Evolutionary conservation across 306 rosid genomes (phyloP).

Genomic region (Acmispon strigosus): DNA sequence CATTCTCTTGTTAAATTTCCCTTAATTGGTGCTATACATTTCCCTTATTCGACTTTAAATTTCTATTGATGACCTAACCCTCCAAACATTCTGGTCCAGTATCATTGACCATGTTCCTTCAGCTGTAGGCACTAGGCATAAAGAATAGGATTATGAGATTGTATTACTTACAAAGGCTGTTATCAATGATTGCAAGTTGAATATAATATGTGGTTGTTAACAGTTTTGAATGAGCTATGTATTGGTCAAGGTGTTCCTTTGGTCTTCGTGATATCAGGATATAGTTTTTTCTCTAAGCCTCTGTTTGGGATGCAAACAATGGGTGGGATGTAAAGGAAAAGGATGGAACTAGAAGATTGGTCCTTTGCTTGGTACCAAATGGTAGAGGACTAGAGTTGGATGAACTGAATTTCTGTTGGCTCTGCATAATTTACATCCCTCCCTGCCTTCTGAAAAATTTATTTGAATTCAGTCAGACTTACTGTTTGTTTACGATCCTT

Average conservation of each 20-base stretch:
- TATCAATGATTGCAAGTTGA: neutral
- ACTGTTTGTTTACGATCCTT: constrained; percentile 15
- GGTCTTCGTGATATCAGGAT: constrained; percentile 1
- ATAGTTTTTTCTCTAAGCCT: neutral
- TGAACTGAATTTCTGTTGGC: neutral
- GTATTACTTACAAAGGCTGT: neutral
- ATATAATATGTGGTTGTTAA: neutral
- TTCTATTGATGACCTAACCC: neutral
- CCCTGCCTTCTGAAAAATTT: neutral
- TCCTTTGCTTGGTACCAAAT: neutral
- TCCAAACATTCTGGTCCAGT: neutral
- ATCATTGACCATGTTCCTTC: neutral
- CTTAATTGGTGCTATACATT: neutral
- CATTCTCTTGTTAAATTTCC: neutral
- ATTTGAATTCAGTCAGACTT: constrained; percentile 3
- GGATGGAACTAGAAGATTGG: no score
- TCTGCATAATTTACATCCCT: neutral
- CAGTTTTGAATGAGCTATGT: neutral
- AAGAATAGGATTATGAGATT: constrained; percentile 1
- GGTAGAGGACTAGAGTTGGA: neutral
- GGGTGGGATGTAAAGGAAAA: neutral
- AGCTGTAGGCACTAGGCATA: constrained; percentile 1
- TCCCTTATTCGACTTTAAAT: neutral
- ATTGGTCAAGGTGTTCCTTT: neutral
- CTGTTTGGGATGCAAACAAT: neutral